Conservation (phyloP, 1,284 basidiomycete species). For the Austroboletus rostrupii region DNA sequence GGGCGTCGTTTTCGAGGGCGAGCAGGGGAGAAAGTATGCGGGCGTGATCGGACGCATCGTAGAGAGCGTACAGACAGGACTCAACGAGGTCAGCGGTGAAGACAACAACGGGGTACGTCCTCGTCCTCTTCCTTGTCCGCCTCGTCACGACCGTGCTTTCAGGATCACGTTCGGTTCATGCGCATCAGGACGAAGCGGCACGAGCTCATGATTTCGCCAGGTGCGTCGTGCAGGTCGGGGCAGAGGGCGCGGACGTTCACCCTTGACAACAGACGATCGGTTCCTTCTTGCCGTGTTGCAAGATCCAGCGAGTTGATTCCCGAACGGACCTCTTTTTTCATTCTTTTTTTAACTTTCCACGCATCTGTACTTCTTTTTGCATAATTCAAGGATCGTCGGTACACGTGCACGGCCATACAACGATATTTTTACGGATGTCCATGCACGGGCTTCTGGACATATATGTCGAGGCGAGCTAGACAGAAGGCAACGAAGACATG, state of each 20-base stretch:
- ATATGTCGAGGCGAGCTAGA: no score
- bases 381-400: no score
- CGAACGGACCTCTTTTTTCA: not conserved
- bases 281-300: conserved; percentile 84
- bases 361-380: no score
- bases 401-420: no score
- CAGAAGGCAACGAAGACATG: no score
- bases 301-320: conserved; percentile 52
- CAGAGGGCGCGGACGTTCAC: not conserved
- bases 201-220: conserved; percentile 92
- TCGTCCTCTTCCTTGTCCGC: not conserved
- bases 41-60: conserved; percentile 76
- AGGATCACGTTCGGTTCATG: conserved; percentile 89
- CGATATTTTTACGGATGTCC: no score
- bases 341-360: not conserved
- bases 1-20: conserved; percentile 85
- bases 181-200: conserved; percentile 87
- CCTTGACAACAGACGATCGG: conserved; percentile 58
- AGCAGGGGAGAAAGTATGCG: conserved; percentile 79
- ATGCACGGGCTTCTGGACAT: no score
- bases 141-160: not conserved
- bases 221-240: conserved; percentile 44
- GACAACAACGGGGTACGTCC: conserved; percentile 49
- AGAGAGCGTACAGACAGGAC: conserved; percentile 65
- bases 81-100: conserved; percentile 66